Evolutionary conservation across 2,329 filamentous ascomycete genomes (phyloP), one percentile per base, ranked within the genome.

Genomic region (Colletotrichum sublineola): DNA sequence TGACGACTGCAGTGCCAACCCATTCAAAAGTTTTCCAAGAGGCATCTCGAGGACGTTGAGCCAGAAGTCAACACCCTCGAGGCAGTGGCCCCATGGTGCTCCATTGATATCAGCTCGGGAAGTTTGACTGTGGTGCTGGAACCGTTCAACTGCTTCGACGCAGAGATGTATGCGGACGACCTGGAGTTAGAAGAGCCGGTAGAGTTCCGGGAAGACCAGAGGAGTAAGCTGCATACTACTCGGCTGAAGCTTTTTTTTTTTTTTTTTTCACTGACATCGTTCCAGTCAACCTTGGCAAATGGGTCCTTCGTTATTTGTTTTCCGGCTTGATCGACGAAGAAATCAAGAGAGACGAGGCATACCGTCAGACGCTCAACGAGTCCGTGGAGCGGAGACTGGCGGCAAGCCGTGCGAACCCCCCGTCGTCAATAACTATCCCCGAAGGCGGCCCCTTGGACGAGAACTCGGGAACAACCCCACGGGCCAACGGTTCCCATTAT

Each of bases 161-260:
- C 95, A 20, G 96, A 99, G 79, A 93, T 97, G 81, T 99, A 99
- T 80, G 96, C 95, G 1, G 96, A 99, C 79, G 95, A 98, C 82
- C 84, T 97, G 46, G 86, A 91, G 52, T 77, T 96, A 67, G 88
- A 93, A 14, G 92, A 94, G 74, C 85, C 89, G n/a, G 86, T 93
- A 24, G 92, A 95, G 15, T 97, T 97, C 78, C 88, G 93, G 69
- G 96, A 98, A 77, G 96, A 99, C 77, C 96, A 98, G 83, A 90
- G 96, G 84, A 97, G 94, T 96, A 88, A 79, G 91, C 24, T 24
- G 8, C 40, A 60, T 38, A 18, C 9, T 8, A 48, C 9, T 9
- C 0, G 31, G 40, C 2, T 9, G 4, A 18, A 36, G 9, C 48
- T n/a, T 5, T 24, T 24, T 24, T 24, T 24, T 24, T 24, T 24